Percentiles rank a stretch among this genome's conserved stretches.
These are phyloP conservation scores for Annulohypoxylon maeteangense DNA, from an alignment of 495 filamentous ascomycete genomes.

Conservation along the genomic window DNA sequence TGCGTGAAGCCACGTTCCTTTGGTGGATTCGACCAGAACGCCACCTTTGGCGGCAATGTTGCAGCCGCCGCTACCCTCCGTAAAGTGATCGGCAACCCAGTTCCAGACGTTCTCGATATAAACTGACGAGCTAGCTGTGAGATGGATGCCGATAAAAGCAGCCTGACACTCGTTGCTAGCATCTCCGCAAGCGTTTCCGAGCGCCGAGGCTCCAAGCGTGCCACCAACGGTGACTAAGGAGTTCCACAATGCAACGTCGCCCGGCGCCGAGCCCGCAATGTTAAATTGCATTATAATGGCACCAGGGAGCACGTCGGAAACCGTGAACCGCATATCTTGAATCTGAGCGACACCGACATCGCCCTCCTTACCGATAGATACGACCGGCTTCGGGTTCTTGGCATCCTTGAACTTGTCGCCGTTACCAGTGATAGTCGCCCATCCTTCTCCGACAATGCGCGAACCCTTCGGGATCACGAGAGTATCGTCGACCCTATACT, in stretches of 20 bases:
- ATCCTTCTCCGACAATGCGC: slow-evolving; percentile 60
- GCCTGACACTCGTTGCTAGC: slow-evolving; percentile 59
- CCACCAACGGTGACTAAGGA: slow-evolving; percentile 70
- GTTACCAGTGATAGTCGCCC: slow-evolving; percentile 58
- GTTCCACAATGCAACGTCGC: slow-evolving; percentile 72
- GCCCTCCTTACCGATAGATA: slow-evolving; percentile 65
- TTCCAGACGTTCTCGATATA: slow-evolving; percentile 79
- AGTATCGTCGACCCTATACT: slow-evolving; percentile 59
- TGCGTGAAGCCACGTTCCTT: slow-evolving; percentile 72
- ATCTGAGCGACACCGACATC: slow-evolving; percentile 69
- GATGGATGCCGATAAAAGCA: slow-evolving; percentile 74
- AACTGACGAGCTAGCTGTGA: slow-evolving; percentile 64
- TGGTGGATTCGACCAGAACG: slow-evolving; percentile 66
- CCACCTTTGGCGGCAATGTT: slow-evolving; percentile 59
- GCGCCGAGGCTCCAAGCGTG: slow-evolving; percentile 56
- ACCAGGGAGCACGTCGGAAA: slow-evolving; percentile 58
- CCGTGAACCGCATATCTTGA: slow-evolving; percentile 64
- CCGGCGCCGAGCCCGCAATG: slow-evolving; percentile 62
- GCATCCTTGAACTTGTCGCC: slow-evolving; percentile 65
- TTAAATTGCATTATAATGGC: slow-evolving; percentile 68
- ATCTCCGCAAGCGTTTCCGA: slow-evolving; percentile 55
- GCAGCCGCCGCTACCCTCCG: slow-evolving; percentile 65
- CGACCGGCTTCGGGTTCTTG: slow-evolving; percentile 63
- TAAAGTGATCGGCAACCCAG: slow-evolving; percentile 79
- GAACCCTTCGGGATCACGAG: slow-evolving; percentile 66